Percentiles rank a stretch among this genome's conserved stretches.
Evolutionary conservation across 1,284 basidiomycete genomes (phyloP).

Genomic region (Schizopora paradoxa): DNA sequence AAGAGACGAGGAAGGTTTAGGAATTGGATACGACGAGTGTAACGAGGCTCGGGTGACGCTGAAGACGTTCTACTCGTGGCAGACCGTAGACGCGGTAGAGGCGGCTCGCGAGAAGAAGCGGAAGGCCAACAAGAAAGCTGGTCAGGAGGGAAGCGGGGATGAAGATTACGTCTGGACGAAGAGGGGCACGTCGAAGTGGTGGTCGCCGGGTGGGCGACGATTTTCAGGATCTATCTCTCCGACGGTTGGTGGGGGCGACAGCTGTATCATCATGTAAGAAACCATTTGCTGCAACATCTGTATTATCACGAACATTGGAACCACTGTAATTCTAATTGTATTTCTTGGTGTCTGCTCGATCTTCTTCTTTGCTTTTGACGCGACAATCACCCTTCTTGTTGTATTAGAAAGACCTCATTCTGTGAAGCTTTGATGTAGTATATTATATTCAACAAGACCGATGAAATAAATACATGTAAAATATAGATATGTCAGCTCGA

Average conservation of each 20-base stretch:
- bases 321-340: too few relatives aligned
- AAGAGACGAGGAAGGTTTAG: constrained; percentile 55
- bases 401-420: too few relatives aligned
- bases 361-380: too few relatives aligned
- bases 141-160: constrained; percentile 20
- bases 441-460: too few relatives aligned
- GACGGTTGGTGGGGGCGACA: constrained; percentile 17
- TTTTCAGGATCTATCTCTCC: constrained; percentile 32
- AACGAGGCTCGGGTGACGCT: constrained; percentile 66
- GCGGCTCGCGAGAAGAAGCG: constrained; percentile 56
- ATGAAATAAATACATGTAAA: too few relatives aligned
- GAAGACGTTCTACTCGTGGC: constrained; percentile 86
- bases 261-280: constrained; percentile 23
- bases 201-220: constrained; percentile 38
- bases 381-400: too few relatives aligned
- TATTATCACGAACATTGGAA: neutral
- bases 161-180: constrained; percentile 21
- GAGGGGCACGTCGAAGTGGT: constrained; percentile 40
- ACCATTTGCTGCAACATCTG: neutral
- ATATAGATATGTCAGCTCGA: too few relatives aligned
- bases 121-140: constrained; percentile 33
- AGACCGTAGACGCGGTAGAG: constrained; percentile 69
- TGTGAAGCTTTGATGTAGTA: too few relatives aligned
- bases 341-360: too few relatives aligned
- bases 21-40: constrained; percentile 70